Base-by-base conservation (phyloP, 2,329 filamentous ascomycete species). In the Grosmannia huntii region DNA sequence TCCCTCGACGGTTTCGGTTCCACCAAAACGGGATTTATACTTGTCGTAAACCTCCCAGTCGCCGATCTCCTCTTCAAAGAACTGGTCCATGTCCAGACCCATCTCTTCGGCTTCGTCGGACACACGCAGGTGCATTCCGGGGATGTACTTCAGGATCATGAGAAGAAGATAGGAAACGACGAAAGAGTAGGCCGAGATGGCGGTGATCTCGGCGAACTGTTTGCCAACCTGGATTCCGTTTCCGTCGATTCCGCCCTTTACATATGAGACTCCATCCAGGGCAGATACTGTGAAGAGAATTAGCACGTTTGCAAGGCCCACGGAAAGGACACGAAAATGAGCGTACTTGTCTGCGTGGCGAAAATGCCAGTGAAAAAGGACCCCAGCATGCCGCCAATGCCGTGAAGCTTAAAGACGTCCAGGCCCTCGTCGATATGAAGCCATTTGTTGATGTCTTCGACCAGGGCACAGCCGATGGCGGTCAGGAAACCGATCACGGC, bases 361-460 rank as follows among this genome's bases (percentile, higher is more conserved):
- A 83, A 83, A 33, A 83, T 70, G 3, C 81, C 80, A 0, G 80
- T 83, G 21, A 83, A 65, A 53, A 83, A 71, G 38, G 78, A 75
- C 19, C 80, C 81, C 0, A 83, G 73, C 61, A 78, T 74, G 12
- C 81, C 81, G n/a, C 80, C 80, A 2, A 83, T 69, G 21, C 80
- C 80, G 64, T 84, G 81, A 31, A 83, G 75, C 33, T 78, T 78
- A 60, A 82, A 83, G 55, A 83, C 80, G 60, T 83, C 80, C 56
- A 83, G 72, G 2, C 79, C 78, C 52, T 83, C 80, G 59, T 83
- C 81, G 12, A 83, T 73, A 10, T 71, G 71, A 5, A 82, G 68
- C 60, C 79, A 69, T 55, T 80, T 70, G 63, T 82, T 81, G 62
- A 76, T 66, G 58, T 75, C 71, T 57, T 74, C 75, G 12, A 73